phyloP scores from a whole-genome alignment of 306 rosid species.

The Hippophae gyantsensis region DNA sequence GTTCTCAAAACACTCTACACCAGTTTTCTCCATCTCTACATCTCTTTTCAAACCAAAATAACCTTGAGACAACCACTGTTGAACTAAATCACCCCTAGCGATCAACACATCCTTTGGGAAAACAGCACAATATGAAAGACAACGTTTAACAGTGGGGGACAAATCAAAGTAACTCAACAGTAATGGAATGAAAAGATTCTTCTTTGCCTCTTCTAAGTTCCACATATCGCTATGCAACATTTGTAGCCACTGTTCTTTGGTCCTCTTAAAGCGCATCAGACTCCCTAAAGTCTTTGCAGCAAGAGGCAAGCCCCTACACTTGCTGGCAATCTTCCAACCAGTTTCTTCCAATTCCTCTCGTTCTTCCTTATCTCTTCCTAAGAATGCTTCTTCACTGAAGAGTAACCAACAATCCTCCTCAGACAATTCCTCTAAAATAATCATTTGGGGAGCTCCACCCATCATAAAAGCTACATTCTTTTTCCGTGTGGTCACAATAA shows the following conservation, averaged over 20 bases:
- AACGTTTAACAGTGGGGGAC: conserved; percentile 8
- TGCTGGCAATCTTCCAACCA: conserved; percentile 1
- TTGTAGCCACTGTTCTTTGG: conserved; percentile 4
- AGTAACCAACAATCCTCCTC: conserved; percentile 7
- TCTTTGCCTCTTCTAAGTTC: conserved; percentile 2
- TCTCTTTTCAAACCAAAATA: neutral
- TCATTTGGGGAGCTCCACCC: neutral
- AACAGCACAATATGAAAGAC: conserved; percentile 11
- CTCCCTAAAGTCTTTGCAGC: conserved; percentile 14
- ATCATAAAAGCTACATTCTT: conserved; percentile 10
- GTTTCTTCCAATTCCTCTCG: neutral
- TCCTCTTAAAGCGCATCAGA: conserved; percentile 5
- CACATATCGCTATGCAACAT: conserved; percentile 4
- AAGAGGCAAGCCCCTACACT: conserved; percentile 12
- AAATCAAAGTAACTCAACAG: conserved; percentile 8
- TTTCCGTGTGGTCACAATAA: conserved; percentile 10
- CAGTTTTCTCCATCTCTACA: neutral
- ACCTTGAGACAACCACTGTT: conserved; percentile 13
- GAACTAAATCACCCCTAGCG: neutral
- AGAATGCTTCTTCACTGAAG: conserved; percentile 2
- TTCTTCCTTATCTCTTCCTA: neutral
- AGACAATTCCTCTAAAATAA: neutral
- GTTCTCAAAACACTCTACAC: conserved; percentile 4
- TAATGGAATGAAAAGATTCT: conserved; percentile 1
- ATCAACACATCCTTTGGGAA: conserved; percentile 9